A percentile compares a stretch with the other conserved stretches of the same genome.
phyloP scores from a whole-genome alignment of 345 rosid species.

The Dipteronia dyeriana region DNA sequence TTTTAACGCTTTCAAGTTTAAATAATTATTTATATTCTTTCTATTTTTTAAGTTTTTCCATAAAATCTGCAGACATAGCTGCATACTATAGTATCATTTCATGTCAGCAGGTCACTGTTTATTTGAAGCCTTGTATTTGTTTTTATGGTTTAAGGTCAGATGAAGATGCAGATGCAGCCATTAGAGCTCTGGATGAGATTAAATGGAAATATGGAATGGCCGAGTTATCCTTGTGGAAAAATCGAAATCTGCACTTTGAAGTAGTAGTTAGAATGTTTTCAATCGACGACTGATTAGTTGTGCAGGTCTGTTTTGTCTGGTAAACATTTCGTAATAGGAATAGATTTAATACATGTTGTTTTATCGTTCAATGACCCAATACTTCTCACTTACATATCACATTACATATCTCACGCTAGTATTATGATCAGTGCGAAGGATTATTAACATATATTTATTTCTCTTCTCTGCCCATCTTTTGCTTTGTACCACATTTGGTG shows the following conservation, averaged over 20 bases:
- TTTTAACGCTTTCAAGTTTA: not conserved
- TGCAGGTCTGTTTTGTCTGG: not conserved
- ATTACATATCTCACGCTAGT: not conserved
- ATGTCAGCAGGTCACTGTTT: not conserved
- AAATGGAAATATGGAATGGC: slow-evolving; percentile 35
- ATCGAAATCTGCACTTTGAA: slow-evolving; percentile 22
- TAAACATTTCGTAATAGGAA: not conserved
- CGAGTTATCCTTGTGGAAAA: slow-evolving; percentile 32
- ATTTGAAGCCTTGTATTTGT: not conserved
- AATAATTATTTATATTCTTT: not conserved
- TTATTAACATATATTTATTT: no score
- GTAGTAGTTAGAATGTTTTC: not conserved
- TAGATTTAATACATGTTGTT: not conserved
- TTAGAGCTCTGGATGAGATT: slow-evolving; percentile 37
- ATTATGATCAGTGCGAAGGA: no score
- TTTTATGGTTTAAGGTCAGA: slow-evolving; percentile 25
- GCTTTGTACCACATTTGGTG: not conserved
- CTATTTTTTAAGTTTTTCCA: not conserved
- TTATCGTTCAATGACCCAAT: not conserved
- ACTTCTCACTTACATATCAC: not conserved
- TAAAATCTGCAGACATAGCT: not conserved
- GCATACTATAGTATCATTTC: not conserved
- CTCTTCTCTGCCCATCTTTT: not conserved
- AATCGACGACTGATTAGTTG: not conserved
- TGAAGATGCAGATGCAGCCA: slow-evolving; percentile 29